Evolutionary conservation across 2,329 filamentous ascomycete species (phyloP).

Genomic region (Chrysosporium keratinophilum): DNA sequence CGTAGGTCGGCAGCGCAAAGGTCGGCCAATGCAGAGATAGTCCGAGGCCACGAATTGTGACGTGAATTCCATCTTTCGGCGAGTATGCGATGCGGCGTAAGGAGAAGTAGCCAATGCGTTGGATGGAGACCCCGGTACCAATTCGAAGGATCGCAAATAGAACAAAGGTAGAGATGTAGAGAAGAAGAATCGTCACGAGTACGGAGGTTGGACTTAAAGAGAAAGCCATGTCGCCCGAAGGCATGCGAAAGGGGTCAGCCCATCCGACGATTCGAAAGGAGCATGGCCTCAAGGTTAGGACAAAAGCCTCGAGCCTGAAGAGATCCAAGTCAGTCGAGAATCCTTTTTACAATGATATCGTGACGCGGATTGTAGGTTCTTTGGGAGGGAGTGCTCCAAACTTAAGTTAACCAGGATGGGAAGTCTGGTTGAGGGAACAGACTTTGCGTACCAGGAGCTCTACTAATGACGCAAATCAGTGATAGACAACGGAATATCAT

Average conservation of each 20-base stretch:
- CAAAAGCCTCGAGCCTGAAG: constrained; percentile 12
- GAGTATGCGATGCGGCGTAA: constrained; percentile 84
- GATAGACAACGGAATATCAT: constrained; percentile 1
- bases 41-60: constrained; percentile 82
- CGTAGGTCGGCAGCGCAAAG: constrained; percentile 93
- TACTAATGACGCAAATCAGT: not conserved
- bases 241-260: constrained; percentile 13
- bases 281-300: constrained; percentile 15
- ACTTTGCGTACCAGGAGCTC: not conserved
- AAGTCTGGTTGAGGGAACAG: not conserved
- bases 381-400: not conserved
- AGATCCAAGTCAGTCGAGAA: not conserved
- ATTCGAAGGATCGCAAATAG: constrained; percentile 88
- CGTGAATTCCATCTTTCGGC: constrained; percentile 73
- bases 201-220: constrained; percentile 60
- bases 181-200: constrained; percentile 70
- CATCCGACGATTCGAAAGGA: constrained; percentile 6
- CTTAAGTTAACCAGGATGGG: not conserved
- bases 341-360: not conserved
- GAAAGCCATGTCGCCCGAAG: constrained; percentile 31
- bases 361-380: not conserved
- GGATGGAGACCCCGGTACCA: constrained; percentile 86
- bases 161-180: constrained; percentile 86
- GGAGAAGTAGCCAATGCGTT: constrained; percentile 86
- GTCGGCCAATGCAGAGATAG: constrained; percentile 85